These are phyloP conservation scores for Xylariaceae sp. DNA, from an alignment of 2,329 filamentous ascomycete species.

Conservation along the genomic window DNA sequence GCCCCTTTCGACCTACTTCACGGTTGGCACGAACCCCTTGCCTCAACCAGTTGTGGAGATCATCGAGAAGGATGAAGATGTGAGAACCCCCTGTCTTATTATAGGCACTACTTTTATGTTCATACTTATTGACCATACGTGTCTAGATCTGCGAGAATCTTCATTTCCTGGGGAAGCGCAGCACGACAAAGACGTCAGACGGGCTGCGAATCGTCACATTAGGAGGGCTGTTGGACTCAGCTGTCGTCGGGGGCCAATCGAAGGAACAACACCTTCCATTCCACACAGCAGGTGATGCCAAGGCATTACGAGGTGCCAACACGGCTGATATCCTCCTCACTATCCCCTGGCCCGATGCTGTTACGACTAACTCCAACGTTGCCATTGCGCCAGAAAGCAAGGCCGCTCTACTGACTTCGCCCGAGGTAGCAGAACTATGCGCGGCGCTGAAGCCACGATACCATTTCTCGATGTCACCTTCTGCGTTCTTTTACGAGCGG, in stretches of 20 bases:
- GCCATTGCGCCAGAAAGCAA: conserved; percentile 49
- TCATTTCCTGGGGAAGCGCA: conserved; percentile 81
- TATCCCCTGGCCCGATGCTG: conserved; percentile 71
- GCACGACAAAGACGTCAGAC: conserved; percentile 82
- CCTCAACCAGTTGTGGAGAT: conserved; percentile 66
- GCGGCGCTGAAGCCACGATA: conserved; percentile 81
- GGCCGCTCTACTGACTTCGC: conserved; percentile 49
- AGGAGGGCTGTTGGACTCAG: conserved; percentile 65
- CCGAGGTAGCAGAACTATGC: conserved; percentile 73
- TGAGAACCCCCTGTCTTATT: conserved; percentile 27
- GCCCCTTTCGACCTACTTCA: conserved; percentile 86
- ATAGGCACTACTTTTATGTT: not conserved
- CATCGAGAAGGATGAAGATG: conserved; percentile 62
- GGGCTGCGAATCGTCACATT: conserved; percentile 83
- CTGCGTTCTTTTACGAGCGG: conserved; percentile 72
- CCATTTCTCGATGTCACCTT: conserved; percentile 68
- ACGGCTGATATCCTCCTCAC: conserved; percentile 83
- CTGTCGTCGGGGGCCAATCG: conserved; percentile 56
- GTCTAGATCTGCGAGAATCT: conserved; percentile 76
- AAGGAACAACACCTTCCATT: conserved; percentile 70
- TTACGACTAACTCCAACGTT: conserved; percentile 65
- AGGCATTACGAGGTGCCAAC: conserved; percentile 68
- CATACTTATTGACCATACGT: not conserved
- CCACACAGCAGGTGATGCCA: conserved; percentile 73
- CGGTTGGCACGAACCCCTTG: conserved; percentile 67